Evolutionary conservation across 2,329 filamentous ascomycete genomes (phyloP).

Genomic region (Chaetothyriales sp.): DNA sequence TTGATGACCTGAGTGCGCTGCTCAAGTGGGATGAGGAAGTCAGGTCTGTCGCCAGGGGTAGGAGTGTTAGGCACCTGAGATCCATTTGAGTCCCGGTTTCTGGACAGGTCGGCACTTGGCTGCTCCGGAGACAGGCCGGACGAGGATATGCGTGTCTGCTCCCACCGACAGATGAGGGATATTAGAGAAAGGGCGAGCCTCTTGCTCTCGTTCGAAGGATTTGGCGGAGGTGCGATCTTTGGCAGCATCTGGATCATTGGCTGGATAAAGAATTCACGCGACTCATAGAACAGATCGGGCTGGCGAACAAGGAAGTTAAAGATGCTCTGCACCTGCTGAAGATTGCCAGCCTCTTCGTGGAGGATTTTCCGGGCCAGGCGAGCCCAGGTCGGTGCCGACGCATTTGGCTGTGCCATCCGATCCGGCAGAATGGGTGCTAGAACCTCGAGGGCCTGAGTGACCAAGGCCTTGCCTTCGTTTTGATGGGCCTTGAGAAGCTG

Average conservation of each 20-base stretch:
- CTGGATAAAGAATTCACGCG: slow-evolving; percentile 75
- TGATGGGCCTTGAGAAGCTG: slow-evolving; percentile 84
- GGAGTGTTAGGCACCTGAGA: slow-evolving; percentile 41
- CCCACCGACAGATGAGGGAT: slow-evolving; percentile 82
- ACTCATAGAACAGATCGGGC: slow-evolving; percentile 86
- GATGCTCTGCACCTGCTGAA: slow-evolving; percentile 91
- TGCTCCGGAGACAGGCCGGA: slow-evolving; percentile 30
- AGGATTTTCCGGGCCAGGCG: slow-evolving; percentile 79
- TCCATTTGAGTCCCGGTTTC: slow-evolving; percentile 22
- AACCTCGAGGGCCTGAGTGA: slow-evolving; percentile 86
- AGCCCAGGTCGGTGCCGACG: slow-evolving; percentile 63
- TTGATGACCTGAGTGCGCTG: slow-evolving; percentile 73
- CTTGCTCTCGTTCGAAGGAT: slow-evolving; percentile 78
- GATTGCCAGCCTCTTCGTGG: slow-evolving; percentile 84
- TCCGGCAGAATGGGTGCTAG: slow-evolving; percentile 89
- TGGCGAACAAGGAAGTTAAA: slow-evolving; percentile 93
- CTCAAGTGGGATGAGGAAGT: slow-evolving; percentile 52
- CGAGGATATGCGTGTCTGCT: slow-evolving; percentile 53
- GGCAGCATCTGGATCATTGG: slow-evolving; percentile 77
- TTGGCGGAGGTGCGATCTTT: slow-evolving; percentile 73
- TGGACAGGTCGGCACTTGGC: slow-evolving; percentile 47
- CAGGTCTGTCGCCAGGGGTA: slow-evolving; percentile 30
- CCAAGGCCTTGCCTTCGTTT: slow-evolving; percentile 79
- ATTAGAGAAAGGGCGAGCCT: slow-evolving; percentile 84
- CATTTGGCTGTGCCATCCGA: slow-evolving; percentile 42